These are phyloP conservation scores for Corymbia maculata DNA, from an alignment of 345 rosid species.

Conservation along the genomic window DNA sequence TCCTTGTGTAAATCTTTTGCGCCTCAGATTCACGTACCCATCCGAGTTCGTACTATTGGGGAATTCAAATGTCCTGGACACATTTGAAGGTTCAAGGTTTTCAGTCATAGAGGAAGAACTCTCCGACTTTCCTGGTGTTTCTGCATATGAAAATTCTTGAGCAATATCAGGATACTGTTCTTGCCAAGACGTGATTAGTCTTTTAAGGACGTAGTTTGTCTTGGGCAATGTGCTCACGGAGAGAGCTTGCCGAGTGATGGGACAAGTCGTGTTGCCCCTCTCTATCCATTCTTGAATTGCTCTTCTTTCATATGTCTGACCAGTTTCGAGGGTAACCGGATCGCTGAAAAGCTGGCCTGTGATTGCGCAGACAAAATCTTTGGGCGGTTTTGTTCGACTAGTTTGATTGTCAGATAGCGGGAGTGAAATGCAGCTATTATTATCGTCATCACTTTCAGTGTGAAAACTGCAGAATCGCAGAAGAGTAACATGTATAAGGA, in stretches of 20 bases:
- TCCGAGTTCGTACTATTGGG: conserved; percentile 1
- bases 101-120: conserved; percentile 21
- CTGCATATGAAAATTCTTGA: conserved; percentile 41
- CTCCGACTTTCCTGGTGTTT: conserved; percentile 34
- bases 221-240: conserved; percentile 37
- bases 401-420: conserved; percentile 34
- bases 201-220: conserved; percentile 57
- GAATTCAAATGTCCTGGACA: conserved; percentile 5
- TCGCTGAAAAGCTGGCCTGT: conserved; percentile 50
- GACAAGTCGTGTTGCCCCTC: conserved; percentile 52
- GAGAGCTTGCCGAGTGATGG: conserved; percentile 50
- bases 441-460: conserved; percentile 36
- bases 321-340: conserved; percentile 67
- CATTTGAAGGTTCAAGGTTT: conserved; percentile 1
- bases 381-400: conserved; percentile 39
- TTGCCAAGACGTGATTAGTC: conserved; percentile 58
- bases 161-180: conserved; percentile 59
- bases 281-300: conserved; percentile 68
- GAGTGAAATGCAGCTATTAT: conserved; percentile 28
- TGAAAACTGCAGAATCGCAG: conserved; percentile 15
- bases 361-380: conserved; percentile 69
- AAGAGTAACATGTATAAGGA: not conserved
- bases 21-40: conserved; percentile 13
- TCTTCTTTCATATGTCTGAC: conserved; percentile 65
- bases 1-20: conserved; percentile 19